These are phyloP conservation scores for Thielaviopsis musarum DNA, from an alignment of 2,329 filamentous ascomycete genomes.

Conservation along the genomic window DNA sequence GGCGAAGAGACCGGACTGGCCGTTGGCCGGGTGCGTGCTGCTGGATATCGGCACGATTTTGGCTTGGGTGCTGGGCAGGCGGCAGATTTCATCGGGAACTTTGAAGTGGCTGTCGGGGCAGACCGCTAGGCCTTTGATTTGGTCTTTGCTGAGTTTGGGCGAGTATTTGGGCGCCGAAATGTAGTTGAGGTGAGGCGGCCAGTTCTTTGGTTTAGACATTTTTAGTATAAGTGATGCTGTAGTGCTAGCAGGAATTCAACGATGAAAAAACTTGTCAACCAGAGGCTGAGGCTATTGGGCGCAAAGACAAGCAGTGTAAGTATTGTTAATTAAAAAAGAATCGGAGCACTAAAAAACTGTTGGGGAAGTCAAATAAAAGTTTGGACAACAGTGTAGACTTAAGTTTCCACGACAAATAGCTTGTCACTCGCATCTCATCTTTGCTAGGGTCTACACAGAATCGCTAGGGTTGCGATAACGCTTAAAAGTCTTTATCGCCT, in stretches of 20 bases:
- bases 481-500: slow-evolving; percentile 7
- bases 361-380: too few species aligned
- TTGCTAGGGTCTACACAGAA: slow-evolving; percentile 1
- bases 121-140: slow-evolving; percentile 19
- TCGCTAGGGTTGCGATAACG: slow-evolving; percentile 8
- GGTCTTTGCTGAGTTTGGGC: slow-evolving; percentile 25
- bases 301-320: too few species aligned
- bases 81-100: slow-evolving; percentile 21
- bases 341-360: too few species aligned
- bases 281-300: too few species aligned
- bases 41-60: slow-evolving; percentile 36
- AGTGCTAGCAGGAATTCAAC: too few species aligned
- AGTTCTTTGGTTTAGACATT: slow-evolving; percentile 32
- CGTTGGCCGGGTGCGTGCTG: slow-evolving; percentile 36
- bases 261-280: too few species aligned
- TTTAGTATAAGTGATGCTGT: too few species aligned
- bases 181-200: slow-evolving; percentile 37
- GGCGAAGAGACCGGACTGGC: slow-evolving; percentile 45
- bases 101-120: slow-evolving; percentile 14
- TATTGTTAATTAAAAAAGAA: too few species aligned
- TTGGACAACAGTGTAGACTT: too few species aligned
- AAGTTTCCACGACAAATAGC: too few species aligned
- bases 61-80: slow-evolving; percentile 31
- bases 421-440: too few species aligned
- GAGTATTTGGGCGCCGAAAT: slow-evolving; percentile 33